Evolutionary conservation across 2,329 filamentous ascomycete species (phyloP).

Genomic region (Colletotrichum neosansevieriae): DNA sequence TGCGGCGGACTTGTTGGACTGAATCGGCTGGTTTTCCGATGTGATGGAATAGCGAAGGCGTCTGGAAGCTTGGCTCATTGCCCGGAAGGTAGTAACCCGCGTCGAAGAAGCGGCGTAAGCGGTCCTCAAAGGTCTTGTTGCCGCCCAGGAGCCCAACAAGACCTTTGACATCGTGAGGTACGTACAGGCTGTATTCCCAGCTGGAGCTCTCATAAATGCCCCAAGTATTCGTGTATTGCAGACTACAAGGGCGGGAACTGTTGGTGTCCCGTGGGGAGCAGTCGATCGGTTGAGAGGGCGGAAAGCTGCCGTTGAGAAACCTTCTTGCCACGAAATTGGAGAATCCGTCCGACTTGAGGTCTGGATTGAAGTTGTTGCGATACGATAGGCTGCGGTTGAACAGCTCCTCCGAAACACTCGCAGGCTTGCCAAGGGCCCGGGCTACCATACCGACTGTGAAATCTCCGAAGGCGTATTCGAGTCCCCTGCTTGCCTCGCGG

Average conservation of each 20-base stretch:
- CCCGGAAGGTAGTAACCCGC: slow-evolving; percentile 17
- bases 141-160: not conserved
- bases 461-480: slow-evolving; percentile 21
- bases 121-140: not conserved
- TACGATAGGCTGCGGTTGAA: slow-evolving; percentile 22
- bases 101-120: slow-evolving; percentile 15
- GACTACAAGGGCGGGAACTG: slow-evolving; percentile 1
- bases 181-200: slow-evolving; percentile 20
- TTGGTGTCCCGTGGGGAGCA: slow-evolving; percentile 9
- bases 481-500: slow-evolving; percentile 18
- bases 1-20: not conserved
- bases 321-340: slow-evolving; percentile 23
- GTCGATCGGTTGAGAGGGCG: slow-evolving; percentile 1
- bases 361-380: slow-evolving; percentile 15
- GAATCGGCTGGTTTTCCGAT: slow-evolving; percentile 7
- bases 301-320: slow-evolving; percentile 4
- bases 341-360: slow-evolving; percentile 12
- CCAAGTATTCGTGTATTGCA: slow-evolving; percentile 7
- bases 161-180: not conserved
- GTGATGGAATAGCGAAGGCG: not conserved
- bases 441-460: slow-evolving; percentile 20
- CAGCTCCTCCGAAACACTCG: not conserved
- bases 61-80: slow-evolving; percentile 27
- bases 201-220: slow-evolving; percentile 23
- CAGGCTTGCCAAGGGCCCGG: not conserved